Percentiles rank a stretch among this genome's conserved stretches.
Evolutionary conservation across 371 early-diverging fungal species (phyloP).

Genomic region (Circinella minor): DNA sequence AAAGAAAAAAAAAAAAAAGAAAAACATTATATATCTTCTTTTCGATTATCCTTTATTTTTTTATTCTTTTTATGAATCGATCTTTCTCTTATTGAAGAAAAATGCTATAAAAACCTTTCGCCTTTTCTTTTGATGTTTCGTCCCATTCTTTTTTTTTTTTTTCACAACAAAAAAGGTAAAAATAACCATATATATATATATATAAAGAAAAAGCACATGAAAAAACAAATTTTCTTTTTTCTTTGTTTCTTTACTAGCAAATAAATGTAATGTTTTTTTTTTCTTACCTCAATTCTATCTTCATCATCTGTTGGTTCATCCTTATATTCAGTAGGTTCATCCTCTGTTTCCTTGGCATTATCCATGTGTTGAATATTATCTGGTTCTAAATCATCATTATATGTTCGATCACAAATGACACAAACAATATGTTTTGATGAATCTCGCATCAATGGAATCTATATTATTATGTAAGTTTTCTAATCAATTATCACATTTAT

Average conservation of each 20-base stretch:
- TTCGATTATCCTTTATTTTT: too few relatives aligned
- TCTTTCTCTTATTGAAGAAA: background rate
- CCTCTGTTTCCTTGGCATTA: conserved; percentile 26
- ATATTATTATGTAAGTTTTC: background rate
- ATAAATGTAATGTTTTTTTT: background rate
- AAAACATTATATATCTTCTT: too few relatives aligned
- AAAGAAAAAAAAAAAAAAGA: background rate
- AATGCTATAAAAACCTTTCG: conserved; percentile 9
- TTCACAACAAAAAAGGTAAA: background rate
- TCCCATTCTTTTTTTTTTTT: background rate
- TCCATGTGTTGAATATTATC: conserved; percentile 5
- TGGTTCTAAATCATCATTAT: conserved; percentile 12
- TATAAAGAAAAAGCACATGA: too few relatives aligned
- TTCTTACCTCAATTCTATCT: background rate
- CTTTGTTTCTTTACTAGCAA: background rate
- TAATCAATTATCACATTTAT: background rate
- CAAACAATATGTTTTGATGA: conserved; percentile 66
- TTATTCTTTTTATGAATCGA: too few relatives aligned
- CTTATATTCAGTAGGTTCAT: conserved; percentile 3
- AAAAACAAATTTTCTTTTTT: too few relatives aligned
- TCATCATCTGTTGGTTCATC: conserved; percentile 11
- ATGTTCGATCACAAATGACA: conserved; percentile 65
- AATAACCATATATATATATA: background rate
- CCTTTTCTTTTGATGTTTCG: too few relatives aligned
- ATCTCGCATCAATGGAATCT: conserved; percentile 69